Evolutionary conservation across 257 asterid genomes (phyloP).

Genomic region (Oldenlandia corymbosa): DNA sequence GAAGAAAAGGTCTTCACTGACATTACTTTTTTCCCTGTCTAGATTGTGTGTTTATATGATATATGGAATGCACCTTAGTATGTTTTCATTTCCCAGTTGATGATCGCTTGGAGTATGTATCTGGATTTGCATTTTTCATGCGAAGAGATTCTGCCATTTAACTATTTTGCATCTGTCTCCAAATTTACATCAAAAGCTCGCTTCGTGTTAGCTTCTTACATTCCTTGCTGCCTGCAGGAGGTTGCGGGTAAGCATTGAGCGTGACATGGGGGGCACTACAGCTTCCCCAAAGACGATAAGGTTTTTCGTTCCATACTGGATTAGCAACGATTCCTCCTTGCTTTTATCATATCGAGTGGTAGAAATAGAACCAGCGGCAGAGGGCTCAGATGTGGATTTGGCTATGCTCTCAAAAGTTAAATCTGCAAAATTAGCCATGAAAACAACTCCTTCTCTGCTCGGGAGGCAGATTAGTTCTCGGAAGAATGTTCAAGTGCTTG

Average conservation of each 20-base stretch:
- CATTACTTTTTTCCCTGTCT: not conserved
- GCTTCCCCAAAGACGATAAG: constrained; percentile 94
- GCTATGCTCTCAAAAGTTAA: constrained; percentile 49
- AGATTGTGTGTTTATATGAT: not conserved
- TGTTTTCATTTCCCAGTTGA: not conserved
- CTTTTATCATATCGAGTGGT: constrained; percentile 80
- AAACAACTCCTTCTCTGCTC: constrained; percentile 47
- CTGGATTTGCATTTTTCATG: not conserved
- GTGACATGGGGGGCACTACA: constrained; percentile 85
- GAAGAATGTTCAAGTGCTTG: constrained; percentile 78
- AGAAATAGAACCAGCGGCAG: constrained; percentile 84
- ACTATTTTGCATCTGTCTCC: not conserved
- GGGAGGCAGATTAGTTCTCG: constrained; percentile 48
- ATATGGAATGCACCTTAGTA: no score
- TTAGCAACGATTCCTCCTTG: constrained; percentile 71
- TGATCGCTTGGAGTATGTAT: not conserved
- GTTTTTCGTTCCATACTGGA: constrained; percentile 98
- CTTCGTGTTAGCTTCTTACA: not conserved
- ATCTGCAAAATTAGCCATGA: constrained; percentile 66
- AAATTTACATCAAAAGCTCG: not conserved
- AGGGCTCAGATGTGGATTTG: constrained; percentile 59
- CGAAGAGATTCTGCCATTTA: not conserved
- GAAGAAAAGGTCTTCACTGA: constrained; percentile 52
- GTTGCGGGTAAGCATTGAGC: constrained; percentile 91
- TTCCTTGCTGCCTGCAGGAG: constrained; percentile 47